Evolutionary conservation across 441 rosid species (phyloP).

Genomic region (Gossypium schwendimanii): DNA sequence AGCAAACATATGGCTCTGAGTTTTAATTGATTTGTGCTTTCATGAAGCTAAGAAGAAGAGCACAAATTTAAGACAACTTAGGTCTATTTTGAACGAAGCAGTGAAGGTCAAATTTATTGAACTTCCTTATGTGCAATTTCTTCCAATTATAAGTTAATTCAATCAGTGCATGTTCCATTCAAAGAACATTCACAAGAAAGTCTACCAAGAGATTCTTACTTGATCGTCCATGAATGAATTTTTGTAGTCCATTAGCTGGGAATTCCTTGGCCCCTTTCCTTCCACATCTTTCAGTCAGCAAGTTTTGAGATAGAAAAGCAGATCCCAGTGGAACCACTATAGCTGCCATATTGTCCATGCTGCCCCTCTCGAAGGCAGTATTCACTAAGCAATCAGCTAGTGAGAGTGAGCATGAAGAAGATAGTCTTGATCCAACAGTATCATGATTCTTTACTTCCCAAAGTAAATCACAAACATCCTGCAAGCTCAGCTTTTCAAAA

Average conservation of each 20-base stretch:
- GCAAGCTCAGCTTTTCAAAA: slow-evolving; percentile 72
- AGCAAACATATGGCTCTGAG: background rate
- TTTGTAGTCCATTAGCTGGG: slow-evolving; percentile 28
- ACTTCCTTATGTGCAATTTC: background rate
- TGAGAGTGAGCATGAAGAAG: slow-evolving; percentile 64
- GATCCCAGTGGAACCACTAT: slow-evolving; percentile 69
- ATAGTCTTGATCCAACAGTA: slow-evolving; percentile 30
- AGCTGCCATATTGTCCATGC: slow-evolving; percentile 82
- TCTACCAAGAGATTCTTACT: slow-evolving; percentile 34
- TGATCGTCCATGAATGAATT: slow-evolving; percentile 34
- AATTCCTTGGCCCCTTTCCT: slow-evolving; percentile 30
- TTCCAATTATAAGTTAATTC: background rate
- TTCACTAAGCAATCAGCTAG: slow-evolving; percentile 78
- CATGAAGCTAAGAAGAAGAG: background rate
- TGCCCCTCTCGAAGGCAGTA: slow-evolving; percentile 69
- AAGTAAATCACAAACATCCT: slow-evolving; percentile 76
- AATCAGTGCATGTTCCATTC: background rate
- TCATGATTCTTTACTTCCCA: slow-evolving; percentile 49
- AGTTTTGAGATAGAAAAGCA: slow-evolving; percentile 33
- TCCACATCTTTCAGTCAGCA: slow-evolving; percentile 29
- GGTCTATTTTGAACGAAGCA: slow-evolving; percentile 3
- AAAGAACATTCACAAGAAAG: slow-evolving; percentile 5
- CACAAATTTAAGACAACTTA: background rate
- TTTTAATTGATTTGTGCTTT: background rate
- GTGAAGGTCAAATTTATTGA: background rate